Evolutionary conservation across 257 asterid genomes (phyloP).

Genomic region (Striga asiatica): DNA sequence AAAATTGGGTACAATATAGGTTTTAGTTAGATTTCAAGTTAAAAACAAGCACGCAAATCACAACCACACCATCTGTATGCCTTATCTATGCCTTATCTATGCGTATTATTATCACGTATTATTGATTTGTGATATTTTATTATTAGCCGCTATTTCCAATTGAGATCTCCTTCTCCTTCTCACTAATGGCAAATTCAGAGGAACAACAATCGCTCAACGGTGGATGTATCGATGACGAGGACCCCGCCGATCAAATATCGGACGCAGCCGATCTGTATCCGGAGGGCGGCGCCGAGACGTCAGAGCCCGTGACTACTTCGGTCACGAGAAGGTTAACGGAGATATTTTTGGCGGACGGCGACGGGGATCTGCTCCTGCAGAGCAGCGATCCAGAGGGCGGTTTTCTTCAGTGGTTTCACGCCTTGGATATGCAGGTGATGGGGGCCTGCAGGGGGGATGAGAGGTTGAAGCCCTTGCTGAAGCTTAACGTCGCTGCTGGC

Average conservation of each 20-base stretch:
- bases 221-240: constrained; percentile 29
- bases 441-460: constrained; percentile 98
- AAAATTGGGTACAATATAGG: no score
- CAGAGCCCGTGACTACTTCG: constrained; percentile 26
- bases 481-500: constrained; percentile 56
- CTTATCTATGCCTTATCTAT: no score
- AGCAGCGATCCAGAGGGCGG: constrained; percentile 43
- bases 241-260: constrained; percentile 29
- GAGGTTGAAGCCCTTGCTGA: constrained; percentile 89
- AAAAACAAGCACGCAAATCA: no score
- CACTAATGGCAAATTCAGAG: no score
- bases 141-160: no score
- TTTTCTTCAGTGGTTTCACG: constrained; percentile 62
- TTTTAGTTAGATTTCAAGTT: no score
- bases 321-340: constrained; percentile 42
- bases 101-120: no score
- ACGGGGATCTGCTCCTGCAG: constrained; percentile 54
- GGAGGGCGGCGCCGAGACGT: constrained; percentile 17
- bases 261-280: constrained; percentile 23
- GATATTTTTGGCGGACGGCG: constrained; percentile 39
- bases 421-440: constrained; percentile 78
- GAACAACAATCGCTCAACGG: constrained; percentile 31
- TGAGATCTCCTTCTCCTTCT: no score
- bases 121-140: no score
- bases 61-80: no score